phyloP scores from a whole-genome alignment of 352 stramenopile genomes.

The Phytophthora crassamura region DNA sequence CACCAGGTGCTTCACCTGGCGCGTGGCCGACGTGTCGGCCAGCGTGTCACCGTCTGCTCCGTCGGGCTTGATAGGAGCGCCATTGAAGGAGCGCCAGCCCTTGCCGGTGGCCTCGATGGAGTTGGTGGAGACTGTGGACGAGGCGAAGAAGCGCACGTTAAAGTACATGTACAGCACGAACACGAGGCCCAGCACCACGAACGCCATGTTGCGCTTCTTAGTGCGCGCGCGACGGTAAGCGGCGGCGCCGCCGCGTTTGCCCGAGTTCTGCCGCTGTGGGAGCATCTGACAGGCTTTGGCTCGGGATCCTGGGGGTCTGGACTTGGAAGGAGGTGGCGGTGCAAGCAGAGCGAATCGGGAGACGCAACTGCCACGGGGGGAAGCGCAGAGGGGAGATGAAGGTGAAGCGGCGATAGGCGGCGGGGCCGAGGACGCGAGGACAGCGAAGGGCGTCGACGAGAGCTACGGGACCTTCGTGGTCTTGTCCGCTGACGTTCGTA shows the following conservation, averaged over 20 bases:
- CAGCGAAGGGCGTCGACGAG: slow-evolving; percentile 1
- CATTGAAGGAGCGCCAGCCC: slow-evolving; percentile 28
- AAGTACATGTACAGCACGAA: slow-evolving; percentile 69
- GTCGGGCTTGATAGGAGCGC: slow-evolving; percentile 5
- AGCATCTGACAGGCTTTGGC: slow-evolving; percentile 45
- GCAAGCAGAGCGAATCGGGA: not conserved
- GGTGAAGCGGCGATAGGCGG: not conserved
- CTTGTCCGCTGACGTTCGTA: slow-evolving; percentile 27
- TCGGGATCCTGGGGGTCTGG: slow-evolving; percentile 13
- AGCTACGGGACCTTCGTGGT: slow-evolving; percentile 14
- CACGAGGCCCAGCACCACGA: slow-evolving; percentile 43
- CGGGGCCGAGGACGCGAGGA: not conserved
- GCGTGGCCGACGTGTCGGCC: slow-evolving; percentile 46
- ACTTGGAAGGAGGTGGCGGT: not conserved
- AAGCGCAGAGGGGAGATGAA: slow-evolving; percentile 3
- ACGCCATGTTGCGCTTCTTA: slow-evolving; percentile 32
- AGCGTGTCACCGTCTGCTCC: slow-evolving; percentile 32
- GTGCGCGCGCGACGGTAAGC: slow-evolving; percentile 34
- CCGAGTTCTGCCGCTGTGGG: slow-evolving; percentile 55
- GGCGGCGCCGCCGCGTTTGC: slow-evolving; percentile 38
- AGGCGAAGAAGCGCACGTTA: slow-evolving; percentile 71
- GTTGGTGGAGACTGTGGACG: slow-evolving; percentile 38
- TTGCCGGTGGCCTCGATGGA: slow-evolving; percentile 30
- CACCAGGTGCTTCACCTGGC: slow-evolving; percentile 65
- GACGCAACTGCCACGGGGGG: not conserved